These are phyloP conservation scores for Colletotrichum theobromicola DNA, from an alignment of 2,329 filamentous ascomycete genomes.

Conservation along the genomic window DNA sequence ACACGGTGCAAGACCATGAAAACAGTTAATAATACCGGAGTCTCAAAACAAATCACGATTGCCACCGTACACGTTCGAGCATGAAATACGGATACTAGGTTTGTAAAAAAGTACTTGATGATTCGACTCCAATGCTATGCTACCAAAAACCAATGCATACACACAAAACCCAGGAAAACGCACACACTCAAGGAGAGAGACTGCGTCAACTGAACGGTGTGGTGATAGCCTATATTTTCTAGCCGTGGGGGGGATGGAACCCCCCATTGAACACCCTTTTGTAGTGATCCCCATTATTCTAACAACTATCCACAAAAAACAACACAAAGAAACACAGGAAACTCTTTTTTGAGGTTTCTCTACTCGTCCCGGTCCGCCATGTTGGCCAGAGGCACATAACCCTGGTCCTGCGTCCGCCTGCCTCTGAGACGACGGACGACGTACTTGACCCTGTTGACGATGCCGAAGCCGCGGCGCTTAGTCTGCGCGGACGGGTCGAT, in stretches of 20 bases:
- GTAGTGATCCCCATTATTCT: background rate
- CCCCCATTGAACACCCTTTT: background rate
- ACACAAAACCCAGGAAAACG: background rate
- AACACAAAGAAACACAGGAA: background rate
- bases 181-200: background rate
- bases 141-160: background rate
- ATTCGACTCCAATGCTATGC: constrained; percentile 5
- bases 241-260: background rate
- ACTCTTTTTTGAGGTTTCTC: background rate
- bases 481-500: constrained; percentile 69
- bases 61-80: background rate
- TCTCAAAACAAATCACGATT: background rate
- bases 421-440: constrained; percentile 39
- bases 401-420: constrained; percentile 51
- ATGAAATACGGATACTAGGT: background rate
- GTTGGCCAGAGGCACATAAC: constrained; percentile 64
- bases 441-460: constrained; percentile 49
- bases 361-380: constrained; percentile 42
- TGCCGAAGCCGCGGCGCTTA: constrained; percentile 50
- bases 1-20: background rate
- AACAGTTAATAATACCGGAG: background rate
- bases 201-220: background rate
- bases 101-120: background rate
- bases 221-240: background rate
- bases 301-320: background rate